A percentile compares a stretch with the other conserved stretches of the same genome.
phyloP scores from a whole-genome alignment of 2,329 filamentous ascomycete species.

The Pseudopyrenochaeta lycopersici region DNA sequence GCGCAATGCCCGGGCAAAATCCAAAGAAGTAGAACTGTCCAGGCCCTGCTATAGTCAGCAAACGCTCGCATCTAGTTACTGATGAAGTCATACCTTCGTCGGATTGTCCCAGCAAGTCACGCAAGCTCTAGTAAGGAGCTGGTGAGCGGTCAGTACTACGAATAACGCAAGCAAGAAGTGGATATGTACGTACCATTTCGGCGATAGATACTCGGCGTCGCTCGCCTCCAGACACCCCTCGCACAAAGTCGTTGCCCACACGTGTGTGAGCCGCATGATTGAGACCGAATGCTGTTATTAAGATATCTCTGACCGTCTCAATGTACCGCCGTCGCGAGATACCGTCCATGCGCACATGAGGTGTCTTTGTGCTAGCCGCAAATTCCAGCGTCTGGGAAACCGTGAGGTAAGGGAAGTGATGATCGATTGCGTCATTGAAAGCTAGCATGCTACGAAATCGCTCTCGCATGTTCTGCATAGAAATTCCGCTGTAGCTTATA shows the following conservation, averaged over 20 bases:
- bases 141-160: no score
- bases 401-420: slow-evolving; percentile 81
- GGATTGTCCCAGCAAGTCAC: slow-evolving; percentile 73
- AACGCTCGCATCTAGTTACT: no score
- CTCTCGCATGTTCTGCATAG: slow-evolving; percentile 41
- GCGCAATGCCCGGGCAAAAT: no score
- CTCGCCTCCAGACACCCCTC: slow-evolving; percentile 75
- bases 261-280: slow-evolving; percentile 71
- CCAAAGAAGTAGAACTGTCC: slow-evolving; percentile 60
- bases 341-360: slow-evolving; percentile 61
- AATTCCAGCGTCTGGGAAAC: slow-evolving; percentile 76
- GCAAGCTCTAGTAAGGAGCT: not conserved
- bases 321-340: no score
- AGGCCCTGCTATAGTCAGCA: no score
- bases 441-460: slow-evolving; percentile 78
- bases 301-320: no score
- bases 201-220: slow-evolving; percentile 80
- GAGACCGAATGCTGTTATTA: slow-evolving; percentile 70
- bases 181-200: slow-evolving; percentile 64
- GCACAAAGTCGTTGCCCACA: slow-evolving; percentile 78
- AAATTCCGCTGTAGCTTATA: slow-evolving; percentile 61
- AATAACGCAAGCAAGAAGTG: no score
- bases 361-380: slow-evolving; percentile 16
- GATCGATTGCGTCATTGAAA: slow-evolving; percentile 82
- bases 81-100: no score